These are phyloP conservation scores for Pholiota molesta DNA, from an alignment of 768 basidiomycete genomes.

Conservation along the genomic window DNA sequence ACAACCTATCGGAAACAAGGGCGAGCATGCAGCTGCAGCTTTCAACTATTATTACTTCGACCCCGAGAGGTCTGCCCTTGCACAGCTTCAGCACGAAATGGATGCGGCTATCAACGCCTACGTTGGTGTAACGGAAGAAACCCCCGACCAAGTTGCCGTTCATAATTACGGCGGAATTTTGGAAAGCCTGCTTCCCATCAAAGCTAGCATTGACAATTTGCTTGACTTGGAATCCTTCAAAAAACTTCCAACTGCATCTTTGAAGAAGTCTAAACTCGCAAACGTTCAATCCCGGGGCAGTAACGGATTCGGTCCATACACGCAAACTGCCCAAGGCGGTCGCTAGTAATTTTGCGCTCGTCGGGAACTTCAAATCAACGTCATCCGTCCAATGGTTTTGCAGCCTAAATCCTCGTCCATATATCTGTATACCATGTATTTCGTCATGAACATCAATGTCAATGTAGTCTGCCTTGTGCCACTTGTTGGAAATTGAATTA, in stretches of 20 bases:
- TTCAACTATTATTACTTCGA: conserved; percentile 28
- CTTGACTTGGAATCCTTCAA: conserved; percentile 16
- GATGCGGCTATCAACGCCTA: conserved; percentile 17
- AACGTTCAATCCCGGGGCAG: conserved; percentile 16
- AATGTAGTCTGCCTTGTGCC: no score
- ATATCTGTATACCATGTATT: no score
- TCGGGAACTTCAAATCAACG: neutral
- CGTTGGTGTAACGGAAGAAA: conserved; percentile 16
- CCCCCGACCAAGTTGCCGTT: conserved; percentile 17
- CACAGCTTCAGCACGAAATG: conserved; percentile 20
- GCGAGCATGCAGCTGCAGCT: conserved; percentile 24
- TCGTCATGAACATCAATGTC: no score
- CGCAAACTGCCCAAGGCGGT: neutral
- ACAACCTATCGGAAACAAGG: conserved; percentile 22
- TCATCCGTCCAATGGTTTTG: no score
- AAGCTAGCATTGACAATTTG: conserved; percentile 16
- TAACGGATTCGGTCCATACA: conserved; percentile 12
- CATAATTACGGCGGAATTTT: conserved; percentile 13
- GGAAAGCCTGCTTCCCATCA: conserved; percentile 17
- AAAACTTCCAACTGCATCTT: conserved; percentile 4
- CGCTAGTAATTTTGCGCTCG: neutral
- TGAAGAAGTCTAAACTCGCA: conserved; percentile 13
- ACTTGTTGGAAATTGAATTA: no score
- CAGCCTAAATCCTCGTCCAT: no score
- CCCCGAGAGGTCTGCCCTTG: conserved; percentile 9